Base-by-base conservation (phyloP, 192 early-diverging fungal genomes). In the Globomyces pollinis-pini region DNA sequence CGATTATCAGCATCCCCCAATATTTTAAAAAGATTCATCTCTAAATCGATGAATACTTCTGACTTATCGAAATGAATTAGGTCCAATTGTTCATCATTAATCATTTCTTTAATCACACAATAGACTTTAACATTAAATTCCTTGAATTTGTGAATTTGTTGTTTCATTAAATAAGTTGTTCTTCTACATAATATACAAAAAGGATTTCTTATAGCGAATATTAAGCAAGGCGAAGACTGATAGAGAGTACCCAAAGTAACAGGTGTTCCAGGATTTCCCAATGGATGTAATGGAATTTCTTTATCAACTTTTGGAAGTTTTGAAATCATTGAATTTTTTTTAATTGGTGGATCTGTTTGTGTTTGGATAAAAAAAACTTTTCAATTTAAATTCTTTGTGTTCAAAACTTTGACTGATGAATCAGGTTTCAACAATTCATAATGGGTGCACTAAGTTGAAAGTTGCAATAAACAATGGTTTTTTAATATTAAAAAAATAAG, bases 111-210 rank as follows among this genome's bases (percentile, higher is more conserved):
- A 5, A 26, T 26, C 8, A 47, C 23, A 26, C 23, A 28, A 26
- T 47, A 47, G 28, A 47, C 28, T 7, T 20, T 26, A 4, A 47
- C 44, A 47, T 47, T 47, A 26, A 47, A 47, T 47, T 47, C 44
- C 44, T 47, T n/a, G n/a, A n/a, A n/a, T n/a, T n/a, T n/a, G n/a
- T n/a, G n/a, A n/a, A n/a, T n/a, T n/a, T n/a, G n/a, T n/a, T n/a
- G n/a, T n/a, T n/a, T n/a, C n/a, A n/a, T n/a, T n/a, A n/a, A n/a
- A n/a, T n/a, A n/a, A n/a, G n/a, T n/a, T n/a, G n/a, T n/a, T n/a
- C n/a, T n/a, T n/a, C n/a, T n/a, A 15, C 44, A 47, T 12, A 47
- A 15, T 47, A 26, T 20, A 1, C 44, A 47, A 15, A 28, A 28
- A 7, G 44, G 44, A 47, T 20, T 47, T 11, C 44, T 20, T 12